Evolutionary conservation across 208 protist genomes (phyloP), one percentile per base, ranked within the genome.

Genomic region (Crithidia acanthocephali): DNA sequence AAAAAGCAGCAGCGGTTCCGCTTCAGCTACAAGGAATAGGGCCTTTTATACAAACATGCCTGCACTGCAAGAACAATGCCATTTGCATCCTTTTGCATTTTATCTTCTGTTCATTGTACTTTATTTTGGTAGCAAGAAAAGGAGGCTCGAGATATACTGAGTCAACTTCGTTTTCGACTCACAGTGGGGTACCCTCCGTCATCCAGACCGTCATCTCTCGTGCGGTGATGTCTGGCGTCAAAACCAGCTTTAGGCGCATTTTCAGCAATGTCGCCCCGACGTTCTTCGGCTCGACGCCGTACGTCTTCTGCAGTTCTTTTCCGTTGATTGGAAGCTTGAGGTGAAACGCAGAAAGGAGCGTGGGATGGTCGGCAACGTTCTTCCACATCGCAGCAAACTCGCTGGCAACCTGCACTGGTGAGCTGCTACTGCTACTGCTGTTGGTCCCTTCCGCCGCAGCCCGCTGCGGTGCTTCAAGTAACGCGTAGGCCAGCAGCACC

Each of bases 281-380:
- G 16, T 86, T 63, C 35, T 70, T 86, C 18, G 82, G 68, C 4
- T 75, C 48, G 40, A 96, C 63, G 0, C 74, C 68, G 27, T 83
- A 73, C 13, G 80, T 58, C 23, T 70, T 81, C 44, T 76, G 71
- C 28, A 96, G 68, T 30, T 92, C 85, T 51, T 85, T 87, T 16
- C 91, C 91, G 35, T 84, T 91, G 15, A 96, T 59, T 11, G 84
- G 91, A 22, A 93, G 64, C 23, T 68, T 65, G 15, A 84, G 37
- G 13, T 82, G 58, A 33, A 86, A 81, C 22, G 84, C 80, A 51
- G 61, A 47, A 0, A 94, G 62, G 48, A 96, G 59, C 30, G 73
- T 67, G 11, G 84, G 74, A 16, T 88, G 75, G 22, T 50, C 66
- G 7, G 65, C 73, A 35, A 96, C 27, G 23, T 48, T 51, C 16